phyloP scores from a whole-genome alignment of 495 filamentous ascomycete genomes.

The Penicillium bovifimosum region DNA sequence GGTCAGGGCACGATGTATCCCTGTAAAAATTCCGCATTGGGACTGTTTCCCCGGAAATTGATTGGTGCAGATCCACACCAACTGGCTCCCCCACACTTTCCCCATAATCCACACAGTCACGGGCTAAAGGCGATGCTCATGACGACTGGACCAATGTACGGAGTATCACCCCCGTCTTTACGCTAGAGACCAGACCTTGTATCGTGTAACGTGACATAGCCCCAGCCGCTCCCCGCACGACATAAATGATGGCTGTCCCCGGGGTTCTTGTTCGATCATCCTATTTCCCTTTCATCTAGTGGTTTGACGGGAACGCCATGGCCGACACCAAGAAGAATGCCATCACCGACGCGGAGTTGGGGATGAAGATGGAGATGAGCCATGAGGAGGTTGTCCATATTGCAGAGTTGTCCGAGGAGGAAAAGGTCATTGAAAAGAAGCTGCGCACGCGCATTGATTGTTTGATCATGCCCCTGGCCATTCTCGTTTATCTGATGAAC shows the following conservation, averaged over 20 bases:
- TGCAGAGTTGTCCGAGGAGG: conserved; percentile 38
- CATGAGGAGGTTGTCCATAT: conserved; percentile 42
- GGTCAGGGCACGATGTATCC: background rate
- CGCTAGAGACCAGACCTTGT: background rate
- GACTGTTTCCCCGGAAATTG: conserved; percentile 3
- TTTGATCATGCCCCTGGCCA: conserved; percentile 51
- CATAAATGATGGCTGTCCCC: conserved; percentile 1
- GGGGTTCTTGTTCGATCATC: background rate
- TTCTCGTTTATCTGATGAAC: conserved; percentile 53
- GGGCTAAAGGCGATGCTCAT: background rate
- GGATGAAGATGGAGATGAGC: conserved; percentile 32
- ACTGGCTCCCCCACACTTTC: conserved; percentile 5
- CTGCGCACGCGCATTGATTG: conserved; percentile 46
- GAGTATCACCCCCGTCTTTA: background rate
- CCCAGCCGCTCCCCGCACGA: background rate
- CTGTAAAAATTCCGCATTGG: background rate
- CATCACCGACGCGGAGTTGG: conserved; percentile 36
- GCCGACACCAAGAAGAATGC: conserved; percentile 8
- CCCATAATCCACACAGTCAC: background rate
- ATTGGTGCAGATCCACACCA: background rate
- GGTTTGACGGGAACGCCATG: conserved; percentile 12
- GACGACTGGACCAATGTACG: background rate
- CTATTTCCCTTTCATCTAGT: background rate
- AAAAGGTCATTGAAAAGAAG: conserved; percentile 42
- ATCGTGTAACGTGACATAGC: background rate